These are phyloP conservation scores for Trichoderma cornu-damae DNA, from an alignment of 2,329 filamentous ascomycete species.

Conservation along the genomic window DNA sequence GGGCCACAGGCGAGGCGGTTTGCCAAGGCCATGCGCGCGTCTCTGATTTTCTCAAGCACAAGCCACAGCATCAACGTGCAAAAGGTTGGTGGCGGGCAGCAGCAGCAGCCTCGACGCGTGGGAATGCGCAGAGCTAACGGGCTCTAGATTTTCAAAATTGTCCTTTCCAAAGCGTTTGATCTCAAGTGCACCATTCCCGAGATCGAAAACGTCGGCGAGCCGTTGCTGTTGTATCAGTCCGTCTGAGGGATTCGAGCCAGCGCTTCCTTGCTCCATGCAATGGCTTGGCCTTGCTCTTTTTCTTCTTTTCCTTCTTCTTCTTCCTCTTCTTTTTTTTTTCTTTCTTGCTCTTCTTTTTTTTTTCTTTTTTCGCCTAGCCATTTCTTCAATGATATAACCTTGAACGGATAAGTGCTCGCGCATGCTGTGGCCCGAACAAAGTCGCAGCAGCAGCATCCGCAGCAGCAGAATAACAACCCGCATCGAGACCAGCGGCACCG, in stretches of 20 bases:
- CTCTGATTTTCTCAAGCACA: constrained; percentile 96
- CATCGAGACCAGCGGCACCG: neutral
- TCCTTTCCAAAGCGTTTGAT: constrained; percentile 96
- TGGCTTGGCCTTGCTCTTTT: neutral
- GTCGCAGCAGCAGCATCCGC: neutral
- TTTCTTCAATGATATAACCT: constrained; percentile 8
- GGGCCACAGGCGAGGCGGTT: constrained; percentile 96
- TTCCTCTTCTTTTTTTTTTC: neutral
- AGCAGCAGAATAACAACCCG: neutral
- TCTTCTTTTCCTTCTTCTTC: too few relatives aligned
- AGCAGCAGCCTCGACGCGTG: neutral
- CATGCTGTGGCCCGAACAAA: neutral
- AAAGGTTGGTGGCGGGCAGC: constrained; percentile 56
- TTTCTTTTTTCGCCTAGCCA: neutral
- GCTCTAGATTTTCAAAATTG: constrained; percentile 94
- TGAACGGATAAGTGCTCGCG: neutral
- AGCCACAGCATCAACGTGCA: constrained; percentile 99
- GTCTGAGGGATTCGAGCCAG: constrained; percentile 27
- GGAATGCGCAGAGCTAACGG: neutral
- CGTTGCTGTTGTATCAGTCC: constrained; percentile 82
- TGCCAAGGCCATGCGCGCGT: constrained; percentile 96
- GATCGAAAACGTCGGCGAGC: constrained; percentile 96
- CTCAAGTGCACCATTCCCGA: constrained; percentile 98
- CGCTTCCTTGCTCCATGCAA: neutral
- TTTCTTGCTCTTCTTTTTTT: neutral